A percentile compares a stretch with the other conserved stretches of the same genome.
Evolutionary conservation across 345 rosid genomes (phyloP).

Genomic region (Salix suchowensis): DNA sequence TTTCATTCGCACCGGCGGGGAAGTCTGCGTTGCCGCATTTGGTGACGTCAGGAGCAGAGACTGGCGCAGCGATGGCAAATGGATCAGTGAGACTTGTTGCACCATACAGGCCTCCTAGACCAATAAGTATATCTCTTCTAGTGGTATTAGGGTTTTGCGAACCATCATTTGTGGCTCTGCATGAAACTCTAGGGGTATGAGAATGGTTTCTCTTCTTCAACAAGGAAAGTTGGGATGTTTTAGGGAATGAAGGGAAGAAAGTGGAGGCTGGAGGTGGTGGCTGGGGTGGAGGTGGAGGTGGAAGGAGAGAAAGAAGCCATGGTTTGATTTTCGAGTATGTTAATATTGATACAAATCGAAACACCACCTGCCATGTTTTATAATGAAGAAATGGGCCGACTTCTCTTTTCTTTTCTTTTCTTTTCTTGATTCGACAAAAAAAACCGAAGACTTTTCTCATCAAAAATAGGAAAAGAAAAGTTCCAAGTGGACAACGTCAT

Average conservation of each 20-base stretch:
- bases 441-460: too few species aligned
- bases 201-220: slow-evolving; percentile 1
- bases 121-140: slow-evolving; percentile 49
- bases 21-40: slow-evolving; percentile 44
- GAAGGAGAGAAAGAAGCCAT: slow-evolving; percentile 20
- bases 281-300: background rate
- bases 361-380: background rate
- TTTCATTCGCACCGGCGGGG: slow-evolving; percentile 27
- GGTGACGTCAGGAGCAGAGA: slow-evolving; percentile 34
- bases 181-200: slow-evolving; percentile 4
- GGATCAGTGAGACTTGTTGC: slow-evolving; percentile 24
- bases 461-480: too few species aligned
- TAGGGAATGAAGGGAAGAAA: slow-evolving; percentile 9
- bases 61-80: slow-evolving; percentile 37
- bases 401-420: background rate
- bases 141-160: slow-evolving; percentile 7
- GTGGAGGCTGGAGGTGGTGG: background rate
- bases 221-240: slow-evolving; percentile 23
- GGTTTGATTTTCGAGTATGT: background rate
- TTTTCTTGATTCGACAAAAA: too few species aligned
- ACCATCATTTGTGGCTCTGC: slow-evolving; percentile 26
- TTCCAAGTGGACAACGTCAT: too few species aligned
- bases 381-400: background rate
- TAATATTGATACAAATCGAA: background rate
- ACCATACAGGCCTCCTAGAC: slow-evolving; percentile 49